Evolutionary conservation across 2,329 filamentous ascomycete genomes (phyloP), one percentile per base, ranked within the genome.

Genomic region (Colletotrichum cordylinicola): DNA sequence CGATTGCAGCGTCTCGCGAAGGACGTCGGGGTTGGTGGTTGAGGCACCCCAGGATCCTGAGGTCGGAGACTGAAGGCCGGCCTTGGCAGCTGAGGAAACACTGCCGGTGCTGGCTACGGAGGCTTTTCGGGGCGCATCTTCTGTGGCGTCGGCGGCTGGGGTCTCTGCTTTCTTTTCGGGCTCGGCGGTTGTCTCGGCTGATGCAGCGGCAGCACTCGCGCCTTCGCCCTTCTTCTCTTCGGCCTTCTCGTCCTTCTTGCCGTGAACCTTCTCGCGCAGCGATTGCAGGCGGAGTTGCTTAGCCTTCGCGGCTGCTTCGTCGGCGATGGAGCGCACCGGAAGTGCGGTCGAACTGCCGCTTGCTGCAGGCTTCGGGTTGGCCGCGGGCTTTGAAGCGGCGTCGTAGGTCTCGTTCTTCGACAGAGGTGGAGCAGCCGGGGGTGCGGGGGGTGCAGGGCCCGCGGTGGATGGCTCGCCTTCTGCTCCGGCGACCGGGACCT

Each of bases 301-400:
- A 66, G 92, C 92, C 83, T 91, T 93, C 79, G 89, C 85, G 1
- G 92, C 92, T 65, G 90, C 92, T 82, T 95, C 93, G 80, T 94
- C 89, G 56, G 91, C 91, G 67, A 92, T 87, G 80, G 88, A 90
- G 78, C 87, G 86, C 65, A 90, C 83, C 2, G 90, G 88, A 15
- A 90, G 80, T 12, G 81, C 81, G 76, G 83, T 76, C 78, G 84
- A 78, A 80, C 78, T 75, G 78, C 77, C 69, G 78, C 76, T 68
- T 8, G 58, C 60, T 37, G 65, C 35, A 10, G 75, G 29, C 27
- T 70, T 72, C 12, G 66, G 12, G 16, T 80, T 82, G 24, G 78
- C 80, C 64, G 84, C 80, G 33, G 83, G 60, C 70, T 71, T 77
- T n/a, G 62, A 62, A 8, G 55, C 35, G 29, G 67, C 43, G 12